Evolutionary conservation across 129 eudicot genomes (phyloP), one percentile per base, ranked within the genome.

Genomic region (Glebionis coronaria): DNA sequence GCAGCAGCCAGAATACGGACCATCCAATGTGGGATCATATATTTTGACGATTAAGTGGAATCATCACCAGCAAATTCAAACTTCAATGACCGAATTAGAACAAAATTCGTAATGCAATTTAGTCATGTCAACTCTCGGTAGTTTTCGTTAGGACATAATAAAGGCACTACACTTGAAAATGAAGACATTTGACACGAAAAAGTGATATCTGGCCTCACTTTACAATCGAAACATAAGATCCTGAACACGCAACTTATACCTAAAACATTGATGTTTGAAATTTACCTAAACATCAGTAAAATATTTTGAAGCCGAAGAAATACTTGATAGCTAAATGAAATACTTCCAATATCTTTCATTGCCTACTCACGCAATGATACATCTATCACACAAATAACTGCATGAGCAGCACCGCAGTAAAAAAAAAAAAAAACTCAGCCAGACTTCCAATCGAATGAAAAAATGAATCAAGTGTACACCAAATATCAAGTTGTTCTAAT

Each of bases 401-500:
- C 53, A 47, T 47, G 53, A n/a, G 16, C 14, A 3, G 16, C 14
- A 47, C 1, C 14, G 15, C 47, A n/a, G 14, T 3, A 2, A 55
- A 58, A 44, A 73, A 42, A 44, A 42, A 44, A 35, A 27, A 29
- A 64, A 71, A 54, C 68, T 21, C 55, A 15, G 31, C 62, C 64
- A 55, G 56, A 20, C 59, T 73, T 66, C 27, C 46, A 47, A 46
- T 31, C 50, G 68, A 74, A 67, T 67, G 7, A 74, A 74, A 66
- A 74, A 74, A 74, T 74, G 69, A 62, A 61, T 51, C 29, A 61
- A 29, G 50, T 31, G 50, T 31, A 53, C 72, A 31, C 61, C 53
- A 61, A 52, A 20, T 14, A 38, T 16, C 62, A 72, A 23, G 9
- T 49, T 21, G 40, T 42, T 27, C 65, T 64, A 56, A 27, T 21